Evolutionary conservation across 257 asterid species (phyloP), one percentile per base, ranked within the genome.

Genomic region (Verbena officinalis): DNA sequence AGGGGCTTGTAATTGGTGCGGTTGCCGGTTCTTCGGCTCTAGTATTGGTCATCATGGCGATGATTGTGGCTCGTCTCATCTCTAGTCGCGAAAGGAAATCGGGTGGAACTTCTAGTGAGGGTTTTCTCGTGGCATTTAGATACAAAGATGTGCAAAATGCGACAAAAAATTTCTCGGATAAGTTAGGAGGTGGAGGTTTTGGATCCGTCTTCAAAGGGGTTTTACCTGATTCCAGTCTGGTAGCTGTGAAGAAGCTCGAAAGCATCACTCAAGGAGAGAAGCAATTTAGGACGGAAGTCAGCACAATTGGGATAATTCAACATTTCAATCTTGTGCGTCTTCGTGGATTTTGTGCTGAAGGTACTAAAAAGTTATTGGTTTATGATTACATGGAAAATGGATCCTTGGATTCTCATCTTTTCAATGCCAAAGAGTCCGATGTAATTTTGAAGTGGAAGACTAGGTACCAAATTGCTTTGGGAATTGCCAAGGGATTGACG

Each of bases 241-340:
- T 44, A n/a, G 72, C 72, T 0, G 72, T 75, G 39, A 75, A 75
- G 55, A 63, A 52, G 21, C 79, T 75, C 4, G 75, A 65, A 4
- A 57, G 71, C 54, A 51, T 65, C 20, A 69, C 31, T 31, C 75
- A 69, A 58, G 79, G 79, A 17, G 71, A 68, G 64, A 56, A 55
- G 58, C 69, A 68, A 51, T 68, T 68, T 45, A 50, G 60, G 38
- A 50, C 64, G 6, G 79, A 74, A 59, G 64, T 74, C 15, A 50
- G 72, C 59, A 65, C 72, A 4, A 62, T 74, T 4, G 68, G 73
- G 51, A 57, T 57, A 11, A 59, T 74, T 60, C 72, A 74, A 13
- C 79, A 74, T n/a, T 27, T 74, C 15, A 74, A 74, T 50, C 79
- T 74, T 33, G 79, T 74, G 9, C 57, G 53, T 10, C 79, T 74